Percentiles rank a stretch among this genome's conserved stretches.
Conservation (phyloP, 1,284 basidiomycete species). For the Acaromyces ingoldii region DNA sequence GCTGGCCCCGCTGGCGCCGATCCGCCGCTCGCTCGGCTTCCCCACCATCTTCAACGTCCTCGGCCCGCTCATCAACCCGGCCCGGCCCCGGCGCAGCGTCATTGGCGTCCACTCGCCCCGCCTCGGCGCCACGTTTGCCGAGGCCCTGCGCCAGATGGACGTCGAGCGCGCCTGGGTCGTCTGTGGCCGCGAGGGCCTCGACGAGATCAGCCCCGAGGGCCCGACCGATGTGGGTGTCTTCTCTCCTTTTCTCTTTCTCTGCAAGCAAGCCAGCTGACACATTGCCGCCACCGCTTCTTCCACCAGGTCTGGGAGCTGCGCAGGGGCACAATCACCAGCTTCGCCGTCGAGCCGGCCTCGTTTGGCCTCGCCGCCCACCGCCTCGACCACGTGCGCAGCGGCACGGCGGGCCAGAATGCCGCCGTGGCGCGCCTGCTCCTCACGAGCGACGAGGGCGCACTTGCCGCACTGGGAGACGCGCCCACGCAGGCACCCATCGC, state of each 20-base stretch:
- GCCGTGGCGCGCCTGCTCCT: conserved; percentile 39
- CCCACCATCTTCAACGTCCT: conserved; percentile 96
- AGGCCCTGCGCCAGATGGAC: conserved; percentile 61
- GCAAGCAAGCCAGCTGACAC: neutral
- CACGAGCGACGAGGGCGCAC: neutral
- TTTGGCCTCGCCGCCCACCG: conserved; percentile 39
- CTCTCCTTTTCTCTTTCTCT: conserved; percentile 5
- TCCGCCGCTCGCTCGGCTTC: conserved; percentile 81
- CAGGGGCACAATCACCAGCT: conserved; percentile 28
- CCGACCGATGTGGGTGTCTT: conserved; percentile 64
- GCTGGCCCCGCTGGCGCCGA: conserved; percentile 75
- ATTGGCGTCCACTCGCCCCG: conserved; percentile 80
- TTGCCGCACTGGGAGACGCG: neutral
- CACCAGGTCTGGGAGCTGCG: conserved; percentile 39
- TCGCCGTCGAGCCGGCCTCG: conserved; percentile 31
- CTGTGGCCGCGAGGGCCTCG: conserved; percentile 83
- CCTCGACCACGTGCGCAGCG: conserved; percentile 33
- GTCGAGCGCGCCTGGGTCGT: conserved; percentile 84
- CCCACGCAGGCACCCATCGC: neutral
- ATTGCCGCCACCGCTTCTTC: neutral
- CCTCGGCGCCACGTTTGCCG: conserved; percentile 79
- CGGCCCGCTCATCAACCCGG: conserved; percentile 91
- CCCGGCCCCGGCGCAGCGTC: conserved; percentile 71
- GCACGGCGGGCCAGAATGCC: conserved; percentile 37
- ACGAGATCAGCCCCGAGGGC: conserved; percentile 84